A percentile compares a stretch with the other conserved stretches of the same genome.
Conservation (phyloP, 2,329 filamentous ascomycete species). For the Pseudogymnoascus sp. region DNA sequence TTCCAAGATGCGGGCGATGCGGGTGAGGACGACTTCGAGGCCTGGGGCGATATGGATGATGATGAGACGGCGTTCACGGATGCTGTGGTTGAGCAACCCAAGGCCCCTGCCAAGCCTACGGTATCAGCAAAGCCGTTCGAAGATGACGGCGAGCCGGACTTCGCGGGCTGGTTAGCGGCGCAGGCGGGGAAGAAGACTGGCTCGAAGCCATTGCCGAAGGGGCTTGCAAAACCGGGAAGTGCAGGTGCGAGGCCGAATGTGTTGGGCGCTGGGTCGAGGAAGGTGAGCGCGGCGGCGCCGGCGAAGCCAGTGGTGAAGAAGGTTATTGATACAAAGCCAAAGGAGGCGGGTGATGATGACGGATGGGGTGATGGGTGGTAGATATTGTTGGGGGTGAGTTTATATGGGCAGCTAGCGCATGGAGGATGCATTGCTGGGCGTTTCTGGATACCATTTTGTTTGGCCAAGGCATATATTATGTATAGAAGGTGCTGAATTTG, state of each 20-base stretch:
- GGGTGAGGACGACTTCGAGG: constrained; percentile 53
- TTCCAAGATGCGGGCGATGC: constrained; percentile 48
- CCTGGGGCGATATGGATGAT: constrained; percentile 62
- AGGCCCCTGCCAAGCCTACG: constrained; percentile 17
- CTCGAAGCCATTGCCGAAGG: constrained; percentile 70
- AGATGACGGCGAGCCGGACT: constrained; percentile 84
- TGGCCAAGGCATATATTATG: not conserved
- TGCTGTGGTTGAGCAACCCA: constrained; percentile 17
- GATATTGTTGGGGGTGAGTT: not conserved
- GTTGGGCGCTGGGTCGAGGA: constrained; percentile 23
- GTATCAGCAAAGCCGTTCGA: constrained; percentile 51
- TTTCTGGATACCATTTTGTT: constrained; percentile 7
- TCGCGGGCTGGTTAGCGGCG: constrained; percentile 88
- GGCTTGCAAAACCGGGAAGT: constrained; percentile 53
- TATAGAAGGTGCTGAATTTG: not conserved
- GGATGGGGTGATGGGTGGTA: constrained; percentile 61
- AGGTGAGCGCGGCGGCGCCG: constrained; percentile 14
- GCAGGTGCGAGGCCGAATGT: constrained; percentile 31
- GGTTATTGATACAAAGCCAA: constrained; percentile 62
- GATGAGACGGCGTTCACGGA: constrained; percentile 43
- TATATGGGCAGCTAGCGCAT: constrained; percentile 4
- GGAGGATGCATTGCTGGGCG: not conserved
- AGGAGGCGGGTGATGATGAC: constrained; percentile 46
- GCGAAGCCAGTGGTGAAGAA: constrained; percentile 42
- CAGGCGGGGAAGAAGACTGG: constrained; percentile 56